Evolutionary conservation across 2,329 filamentous ascomycete species (phyloP), one percentile per base, ranked within the genome.

Genomic region (Penicillium sp.): DNA sequence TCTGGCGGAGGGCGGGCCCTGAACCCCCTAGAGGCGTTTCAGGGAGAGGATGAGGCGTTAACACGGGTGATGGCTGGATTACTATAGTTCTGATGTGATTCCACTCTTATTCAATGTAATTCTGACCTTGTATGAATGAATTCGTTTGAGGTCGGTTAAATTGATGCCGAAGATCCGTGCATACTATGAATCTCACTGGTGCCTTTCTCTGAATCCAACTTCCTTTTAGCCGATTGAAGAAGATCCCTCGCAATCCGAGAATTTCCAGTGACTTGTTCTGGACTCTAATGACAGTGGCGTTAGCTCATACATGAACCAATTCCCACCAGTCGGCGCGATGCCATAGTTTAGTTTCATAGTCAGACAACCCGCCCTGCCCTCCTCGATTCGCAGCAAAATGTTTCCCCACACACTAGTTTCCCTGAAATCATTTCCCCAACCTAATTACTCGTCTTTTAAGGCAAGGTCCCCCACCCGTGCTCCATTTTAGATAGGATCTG

Each of bases 41-140:
- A 72, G 10, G 68, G 61, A 1, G 71, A 72, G 48, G 66, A 73
- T 58, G 70, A 73, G 51, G 68, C 68, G 1, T 52, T 73, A 46
- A 73, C 70, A 2, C 62, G 62, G 36, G 63, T 72, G 7, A 72
- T 73, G 70, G 70, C 67, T 23, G 71, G 68, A 16, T 49, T 73
- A 8, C 46, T 73, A 10, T 73, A 7, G 21, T 6, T 33, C 31
- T 8, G 14, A 33, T 33, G 13, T 33, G 31, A 4, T 33, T 13
- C 31, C 31, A 33, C 5, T 5, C 31, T n/a, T 33, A 7, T 14
- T 33, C n/a, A n/a, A n/a, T n/a, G n/a, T n/a, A n/a, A n/a, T n/a
- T n/a, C n/a, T n/a, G n/a, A n/a, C n/a, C n/a, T n/a, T n/a, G n/a
- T n/a, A n/a, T n/a, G n/a, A n/a, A n/a, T n/a, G n/a, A n/a, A n/a